phyloP scores from a whole-genome alignment of 371 early-diverging fungal genomes.

The Mucor racemosus region DNA sequence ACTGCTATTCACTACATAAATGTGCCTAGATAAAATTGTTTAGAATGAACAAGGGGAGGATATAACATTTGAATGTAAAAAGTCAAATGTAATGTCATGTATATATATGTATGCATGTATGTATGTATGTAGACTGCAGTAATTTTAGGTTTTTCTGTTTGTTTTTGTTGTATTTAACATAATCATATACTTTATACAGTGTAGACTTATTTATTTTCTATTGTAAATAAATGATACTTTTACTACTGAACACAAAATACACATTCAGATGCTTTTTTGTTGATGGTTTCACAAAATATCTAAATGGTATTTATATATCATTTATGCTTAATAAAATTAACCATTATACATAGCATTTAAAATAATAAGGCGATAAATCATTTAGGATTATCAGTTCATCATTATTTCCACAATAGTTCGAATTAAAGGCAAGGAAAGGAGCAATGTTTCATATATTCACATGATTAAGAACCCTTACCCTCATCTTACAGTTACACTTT shows the following conservation, averaged over 20 bases:
- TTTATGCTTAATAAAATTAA: not conserved
- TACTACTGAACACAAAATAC: not conserved
- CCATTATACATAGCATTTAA: not conserved
- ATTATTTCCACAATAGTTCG: not conserved
- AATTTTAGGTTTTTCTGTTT: not conserved
- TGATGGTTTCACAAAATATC: not conserved
- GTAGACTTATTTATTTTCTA: not conserved
- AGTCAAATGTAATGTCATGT: not conserved
- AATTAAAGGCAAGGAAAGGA: not conserved
- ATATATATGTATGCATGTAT: not conserved
- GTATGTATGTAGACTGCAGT: not conserved
- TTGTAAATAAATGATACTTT: not conserved
- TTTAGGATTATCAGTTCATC: not conserved
- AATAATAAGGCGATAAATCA: not conserved
- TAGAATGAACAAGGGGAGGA: too few species aligned
- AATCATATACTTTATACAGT: not conserved
- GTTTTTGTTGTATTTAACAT: constrained; percentile 1
- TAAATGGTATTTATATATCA: not conserved
- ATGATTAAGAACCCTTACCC: not conserved
- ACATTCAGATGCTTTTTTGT: constrained; percentile 7
- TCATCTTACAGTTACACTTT: not conserved
- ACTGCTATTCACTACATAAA: not conserved
- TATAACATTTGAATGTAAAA: too few species aligned
- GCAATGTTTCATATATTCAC: not conserved
- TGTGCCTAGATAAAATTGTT: too few species aligned